phyloP scores from a whole-genome alignment of 805 yeast species.

The Novakomyces olei region DNA sequence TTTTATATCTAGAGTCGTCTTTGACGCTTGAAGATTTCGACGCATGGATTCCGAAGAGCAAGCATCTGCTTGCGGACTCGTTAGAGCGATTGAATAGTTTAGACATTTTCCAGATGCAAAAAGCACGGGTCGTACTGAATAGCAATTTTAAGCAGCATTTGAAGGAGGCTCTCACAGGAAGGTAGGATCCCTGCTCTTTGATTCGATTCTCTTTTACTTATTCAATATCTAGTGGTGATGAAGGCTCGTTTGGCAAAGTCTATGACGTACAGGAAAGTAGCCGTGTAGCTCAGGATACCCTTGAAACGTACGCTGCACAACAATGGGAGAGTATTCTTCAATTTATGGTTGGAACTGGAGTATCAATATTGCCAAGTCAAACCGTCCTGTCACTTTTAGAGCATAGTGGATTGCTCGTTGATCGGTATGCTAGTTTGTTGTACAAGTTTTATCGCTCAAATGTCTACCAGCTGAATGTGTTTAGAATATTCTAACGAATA shows the following conservation, averaged over 20 bases:
- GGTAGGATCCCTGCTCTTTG: slow-evolving; percentile 15
- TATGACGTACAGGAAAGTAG: slow-evolving; percentile 33
- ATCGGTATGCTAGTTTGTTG: no score
- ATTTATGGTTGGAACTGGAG: slow-evolving; percentile 89
- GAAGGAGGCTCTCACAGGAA: slow-evolving; percentile 68
- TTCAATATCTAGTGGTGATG: slow-evolving; percentile 21
- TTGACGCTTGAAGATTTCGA: slow-evolving; percentile 45
- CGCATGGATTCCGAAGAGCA: slow-evolving; percentile 37
- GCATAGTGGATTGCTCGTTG: slow-evolving; percentile 67
- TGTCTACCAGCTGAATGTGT: no score
- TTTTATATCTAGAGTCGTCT: slow-evolving; percentile 63
- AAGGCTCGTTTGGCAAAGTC: slow-evolving; percentile 57
- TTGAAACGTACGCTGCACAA: slow-evolving; percentile 58
- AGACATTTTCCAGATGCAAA: slow-evolving; percentile 44
- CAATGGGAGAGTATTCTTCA: slow-evolving; percentile 93
- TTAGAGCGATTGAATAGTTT: slow-evolving; percentile 51
- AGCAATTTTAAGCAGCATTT: slow-evolving; percentile 54
- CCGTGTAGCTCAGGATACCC: slow-evolving; percentile 36
- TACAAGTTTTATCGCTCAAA: no score
- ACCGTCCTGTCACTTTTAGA: slow-evolving; percentile 57
- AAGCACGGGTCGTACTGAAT: slow-evolving; percentile 34
- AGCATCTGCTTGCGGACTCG: slow-evolving; percentile 48
- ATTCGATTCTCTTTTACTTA: background rate
- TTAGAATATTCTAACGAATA: no score
- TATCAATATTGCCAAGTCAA: slow-evolving; percentile 45